Conservation (phyloP, 2,329 filamentous ascomycete species). For the Thelonectria blattea region DNA sequence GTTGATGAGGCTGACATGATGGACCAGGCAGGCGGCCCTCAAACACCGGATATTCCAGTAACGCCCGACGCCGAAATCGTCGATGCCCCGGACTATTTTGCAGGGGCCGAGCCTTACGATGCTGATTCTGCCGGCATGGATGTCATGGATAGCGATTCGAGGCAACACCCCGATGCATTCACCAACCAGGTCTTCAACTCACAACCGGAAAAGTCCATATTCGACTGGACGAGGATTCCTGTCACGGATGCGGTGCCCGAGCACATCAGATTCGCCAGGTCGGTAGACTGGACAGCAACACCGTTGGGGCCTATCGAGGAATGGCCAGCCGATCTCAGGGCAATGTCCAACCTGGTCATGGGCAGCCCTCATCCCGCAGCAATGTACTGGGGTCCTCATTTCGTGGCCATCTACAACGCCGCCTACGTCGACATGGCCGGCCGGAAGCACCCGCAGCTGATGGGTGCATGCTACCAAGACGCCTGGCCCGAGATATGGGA, state of each 20-base stretch:
- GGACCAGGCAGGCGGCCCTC: constrained; percentile 44
- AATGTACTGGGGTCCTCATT: constrained; percentile 79
- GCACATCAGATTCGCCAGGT: constrained; percentile 76
- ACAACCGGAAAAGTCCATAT: constrained; percentile 57
- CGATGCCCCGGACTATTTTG: constrained; percentile 52
- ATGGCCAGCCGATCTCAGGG: constrained; percentile 74
- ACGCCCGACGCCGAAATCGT: constrained; percentile 42
- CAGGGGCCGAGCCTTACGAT: constrained; percentile 36
- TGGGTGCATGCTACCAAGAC: constrained; percentile 73
- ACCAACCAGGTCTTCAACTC: constrained; percentile 49
- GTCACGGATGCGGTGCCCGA: constrained; percentile 66
- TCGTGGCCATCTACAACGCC: constrained; percentile 74
- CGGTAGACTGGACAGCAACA: constrained; percentile 75
- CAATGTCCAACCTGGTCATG: constrained; percentile 85
- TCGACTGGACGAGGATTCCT: constrained; percentile 82
- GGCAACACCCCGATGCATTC: constrained; percentile 50
- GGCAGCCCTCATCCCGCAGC: constrained; percentile 75
- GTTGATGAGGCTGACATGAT: constrained; percentile 42
- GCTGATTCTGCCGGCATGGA: constrained; percentile 16
- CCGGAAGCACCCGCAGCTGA: constrained; percentile 75
- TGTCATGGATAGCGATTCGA: constrained; percentile 36
- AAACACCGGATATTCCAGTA: constrained; percentile 46
- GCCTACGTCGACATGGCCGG: constrained; percentile 75
- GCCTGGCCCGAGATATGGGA: constrained; percentile 80
- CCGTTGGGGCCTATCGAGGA: constrained; percentile 75